Base-by-base conservation (phyloP, 768 basidiomycete species). In the Psilocybe subaeruginosa region DNA sequence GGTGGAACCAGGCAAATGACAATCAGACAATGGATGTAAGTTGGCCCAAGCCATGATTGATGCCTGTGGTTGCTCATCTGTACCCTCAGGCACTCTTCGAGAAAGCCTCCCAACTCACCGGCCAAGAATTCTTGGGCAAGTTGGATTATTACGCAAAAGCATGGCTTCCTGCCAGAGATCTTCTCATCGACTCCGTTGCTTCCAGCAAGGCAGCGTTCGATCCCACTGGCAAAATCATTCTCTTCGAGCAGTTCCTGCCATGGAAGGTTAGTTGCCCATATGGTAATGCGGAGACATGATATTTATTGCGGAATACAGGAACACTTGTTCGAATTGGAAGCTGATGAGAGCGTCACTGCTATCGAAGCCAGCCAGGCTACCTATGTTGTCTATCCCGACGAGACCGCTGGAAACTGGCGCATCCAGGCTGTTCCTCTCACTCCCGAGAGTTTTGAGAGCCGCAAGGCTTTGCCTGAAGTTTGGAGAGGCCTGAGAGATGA, bases 401-500 rank as follows among this genome's bases (percentile, higher is more conserved):
- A 93, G 72, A 80, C 78, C 0, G 79, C 74, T 11, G 82, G 78
- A 5, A 88, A 82, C 70, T 99, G 96, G 96, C 88, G 97, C 45
- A 77, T 99, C 48, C 97, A 99, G 72, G 96, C 97, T 6, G 92
- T 99, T 16, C 90, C 97, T 5, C 74, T 88, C 50, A 80, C 87
- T 0, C 79, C 92, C 1, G 91, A 92, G 66, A 92, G 90, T 70
- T 99, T 99, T 67, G 85, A 89, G 70, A 95, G 90, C 73, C 84
- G 97, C 31, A 97, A 97, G 75, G 88, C 95, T 1, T 79, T 99
- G 43, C 97, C 97, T 1, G 95, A 97, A 70, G 80, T 82, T 64
- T 99, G 97, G 97, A 84, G 96, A 63, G 97, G 97, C 5, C 75
- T 95, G 41, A 82, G 97, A 50, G 97, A 99, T 73, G 91, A 92